These are phyloP conservation scores for Fusarium odoratissimum DNA, from an alignment of 2,329 filamentous ascomycete species.

Conservation along the genomic window DNA sequence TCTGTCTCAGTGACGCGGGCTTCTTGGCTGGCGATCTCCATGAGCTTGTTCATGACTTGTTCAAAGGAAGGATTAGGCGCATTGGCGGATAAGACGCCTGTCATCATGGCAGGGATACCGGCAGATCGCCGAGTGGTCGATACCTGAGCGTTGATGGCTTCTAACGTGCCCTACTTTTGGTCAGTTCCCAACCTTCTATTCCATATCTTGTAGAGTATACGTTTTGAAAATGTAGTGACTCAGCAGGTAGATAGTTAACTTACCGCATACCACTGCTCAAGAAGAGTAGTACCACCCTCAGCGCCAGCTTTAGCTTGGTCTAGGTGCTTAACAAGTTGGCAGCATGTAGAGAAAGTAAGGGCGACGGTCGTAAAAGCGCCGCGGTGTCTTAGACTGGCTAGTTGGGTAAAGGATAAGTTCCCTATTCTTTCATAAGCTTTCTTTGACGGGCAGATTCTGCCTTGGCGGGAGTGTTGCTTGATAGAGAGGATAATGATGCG, in stretches of 20 bases:
- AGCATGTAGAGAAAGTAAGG: constrained; percentile 86
- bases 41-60: constrained; percentile 71
- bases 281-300: constrained; percentile 55
- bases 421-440: constrained; percentile 75
- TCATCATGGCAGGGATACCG: constrained; percentile 88
- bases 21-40: constrained; percentile 66
- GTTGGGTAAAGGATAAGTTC: constrained; percentile 80
- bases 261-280: constrained; percentile 78
- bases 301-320: constrained; percentile 45
- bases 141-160: constrained; percentile 78
- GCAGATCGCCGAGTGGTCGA: constrained; percentile 92
- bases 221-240: not conserved
- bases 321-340: constrained; percentile 69
- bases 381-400: constrained; percentile 85
- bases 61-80: constrained; percentile 69
- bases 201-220: not conserved
- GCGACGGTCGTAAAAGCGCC: constrained; percentile 95
- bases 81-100: constrained; percentile 80
- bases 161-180: constrained; percentile 66
- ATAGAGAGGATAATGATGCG: constrained; percentile 69
- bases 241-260: constrained; percentile 8
- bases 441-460: constrained; percentile 60
- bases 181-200: constrained; percentile 7
- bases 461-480: constrained; percentile 58
- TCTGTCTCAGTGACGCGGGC: constrained; percentile 68